Evolutionary conservation across 208 protist genomes (phyloP), one percentile per base, ranked within the genome.

Genomic region (Acanthamoeba lenticulata): DNA sequence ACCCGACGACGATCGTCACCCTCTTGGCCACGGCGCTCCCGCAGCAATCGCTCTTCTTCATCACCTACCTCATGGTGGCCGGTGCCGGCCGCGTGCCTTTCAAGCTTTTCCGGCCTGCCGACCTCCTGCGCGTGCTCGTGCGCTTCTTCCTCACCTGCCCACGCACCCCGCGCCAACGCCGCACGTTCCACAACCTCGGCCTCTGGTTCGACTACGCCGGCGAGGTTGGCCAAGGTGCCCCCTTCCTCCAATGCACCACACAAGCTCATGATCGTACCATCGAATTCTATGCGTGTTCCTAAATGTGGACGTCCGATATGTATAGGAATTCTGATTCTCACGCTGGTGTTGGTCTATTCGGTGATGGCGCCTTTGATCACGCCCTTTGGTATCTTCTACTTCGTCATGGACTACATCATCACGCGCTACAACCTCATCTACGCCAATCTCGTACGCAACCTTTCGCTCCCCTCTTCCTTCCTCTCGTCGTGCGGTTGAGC

Each of bases 351-450:
- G 38, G 55, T 90, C 40, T 90, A 72, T 90, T 72, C 52, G 36
- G 38, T 90, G 52, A 90, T 90, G 83, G 83, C 83, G 32, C 83
- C 83, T 13, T 52, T 90, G 27, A 69, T 90, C 45, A 72, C 83
- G 11, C 83, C 57, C 0, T 90, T 90, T 42, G 83, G 83, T 27
- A 38, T 90, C 0, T 62, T 90, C 52, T 90, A 90, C 57, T 90
- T 90, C 38, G 3, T 47, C 32, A 42, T 90, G 57, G 52, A 62
- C 55, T 90, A 90, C 52, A 36, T 90, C 57, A 47, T 90, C 83
- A 90, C 47, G 7, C 83, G 83, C 52, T 90, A 90, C 83, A 90
- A 90, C 36, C 83, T 90, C 45, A 90, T 90, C 27, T 90, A 90
- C 40, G 83, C 83, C 83, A 90, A 90, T 17, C 29, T 55, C 27